Evolutionary conservation across 305 asterid species (phyloP), one percentile per base, ranked within the genome.

Genomic region (Salvia sclarea): DNA sequence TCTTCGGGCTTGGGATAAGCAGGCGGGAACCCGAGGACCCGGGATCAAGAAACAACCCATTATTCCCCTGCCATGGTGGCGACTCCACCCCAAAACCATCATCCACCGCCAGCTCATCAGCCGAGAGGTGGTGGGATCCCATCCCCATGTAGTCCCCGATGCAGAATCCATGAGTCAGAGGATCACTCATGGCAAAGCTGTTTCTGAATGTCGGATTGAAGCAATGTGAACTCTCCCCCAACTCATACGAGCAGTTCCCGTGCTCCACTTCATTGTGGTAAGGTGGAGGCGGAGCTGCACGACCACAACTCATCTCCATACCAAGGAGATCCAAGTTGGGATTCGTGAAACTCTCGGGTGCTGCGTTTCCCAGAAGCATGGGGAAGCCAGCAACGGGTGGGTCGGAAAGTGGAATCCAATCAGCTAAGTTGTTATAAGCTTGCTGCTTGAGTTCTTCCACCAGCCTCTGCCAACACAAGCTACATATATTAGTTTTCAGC

Each of bases 381-480:
- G 83, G 82, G 75, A 67, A 64, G 41, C 78, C 79, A 69, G 59
- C 53, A 45, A 72, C 4, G 31, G 86, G 72, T 3, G 70, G 78
- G 41, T 83, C 84, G 57, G 66, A 74, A 70, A 84, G 37, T 38
- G 76, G 79, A 74, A 79, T 75, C 84, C 86, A 79, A 13, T 68
- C 71, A 6, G 24, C 22, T 69, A 64, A 43, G 77, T 86, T 90
- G 50, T 61, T 70, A 72, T 85, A 88, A 57, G 79, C 91, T 31
- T 16, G 61, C 47, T 41, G 84, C 79, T 83, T 92, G 71, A 79
- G 66, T 9, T 66, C 72, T 21, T 92, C 91, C 64, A 86, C 91
- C 77, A 72, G 12, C n/a, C 68, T 65, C 97, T 88, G 86, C 72
- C 68, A 77, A 74, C 64, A n/a, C 4, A 58, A 59, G 11, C n/a